Evolutionary conservation across 148 eudicot species (phyloP).

Genomic region (Cornus suecica): DNA sequence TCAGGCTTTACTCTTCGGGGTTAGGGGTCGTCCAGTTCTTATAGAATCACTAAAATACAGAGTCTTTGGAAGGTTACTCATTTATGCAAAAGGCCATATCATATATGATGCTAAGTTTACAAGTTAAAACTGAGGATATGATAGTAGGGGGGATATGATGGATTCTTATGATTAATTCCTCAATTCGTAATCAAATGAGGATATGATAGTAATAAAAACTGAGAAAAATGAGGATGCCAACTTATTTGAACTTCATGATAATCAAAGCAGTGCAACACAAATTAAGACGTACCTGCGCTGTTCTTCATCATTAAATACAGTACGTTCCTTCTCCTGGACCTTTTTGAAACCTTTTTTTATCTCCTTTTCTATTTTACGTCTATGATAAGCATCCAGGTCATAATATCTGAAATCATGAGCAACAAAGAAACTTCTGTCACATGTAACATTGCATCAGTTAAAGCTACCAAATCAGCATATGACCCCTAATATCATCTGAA

Average conservation of each 20-base stretch:
- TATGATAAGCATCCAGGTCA: slow-evolving; percentile 77
- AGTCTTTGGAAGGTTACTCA: too few relatives aligned
- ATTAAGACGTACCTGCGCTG: slow-evolving; percentile 63
- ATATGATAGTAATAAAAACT: background rate
- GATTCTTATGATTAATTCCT: too few relatives aligned
- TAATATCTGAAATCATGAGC: slow-evolving; percentile 66
- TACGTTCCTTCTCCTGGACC: slow-evolving; percentile 51
- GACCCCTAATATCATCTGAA: background rate
- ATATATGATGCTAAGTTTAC: too few relatives aligned
- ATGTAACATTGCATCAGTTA: background rate
- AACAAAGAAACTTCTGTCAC: background rate
- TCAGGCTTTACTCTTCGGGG: too few relatives aligned
- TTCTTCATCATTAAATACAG: slow-evolving; percentile 89
- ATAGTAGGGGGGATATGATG: too few relatives aligned
- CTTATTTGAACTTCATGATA: background rate
- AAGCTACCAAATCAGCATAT: background rate
- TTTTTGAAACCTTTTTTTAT: slow-evolving; percentile 61
- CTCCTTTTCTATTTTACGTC: slow-evolving; percentile 58
- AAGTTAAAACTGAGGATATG: too few relatives aligned
- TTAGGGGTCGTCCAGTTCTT: too few relatives aligned
- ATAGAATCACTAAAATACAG: too few relatives aligned
- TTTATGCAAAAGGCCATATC: too few relatives aligned
- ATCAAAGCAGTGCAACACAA: background rate
- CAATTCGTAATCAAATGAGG: too few relatives aligned
- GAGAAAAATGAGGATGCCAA: background rate